Evolutionary conservation across 805 yeast species (phyloP).

Genomic region (Saccharomycopsis microspora): DNA sequence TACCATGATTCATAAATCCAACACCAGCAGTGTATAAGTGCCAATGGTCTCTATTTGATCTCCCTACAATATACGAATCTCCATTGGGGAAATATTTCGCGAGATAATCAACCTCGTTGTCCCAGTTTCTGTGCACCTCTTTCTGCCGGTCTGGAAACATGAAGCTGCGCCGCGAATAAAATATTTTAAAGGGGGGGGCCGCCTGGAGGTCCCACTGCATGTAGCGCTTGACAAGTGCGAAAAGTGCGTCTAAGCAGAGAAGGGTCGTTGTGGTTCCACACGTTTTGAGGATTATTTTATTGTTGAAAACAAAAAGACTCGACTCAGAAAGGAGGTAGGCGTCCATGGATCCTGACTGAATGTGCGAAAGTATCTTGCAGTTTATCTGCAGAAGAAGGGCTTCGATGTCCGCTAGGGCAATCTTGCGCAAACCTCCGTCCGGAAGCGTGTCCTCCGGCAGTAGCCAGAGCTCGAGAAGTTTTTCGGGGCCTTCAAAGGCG

Average conservation of each 20-base stretch:
- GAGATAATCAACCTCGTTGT: constrained; percentile 61
- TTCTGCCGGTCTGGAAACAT: constrained; percentile 85
- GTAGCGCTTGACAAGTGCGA: constrained; percentile 35
- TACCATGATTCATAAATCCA: constrained; percentile 16
- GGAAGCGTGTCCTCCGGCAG: constrained; percentile 39
- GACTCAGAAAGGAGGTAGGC: constrained; percentile 85
- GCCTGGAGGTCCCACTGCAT: constrained; percentile 29
- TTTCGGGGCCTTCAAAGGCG: constrained; percentile 97
- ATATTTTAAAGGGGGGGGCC: constrained; percentile 48
- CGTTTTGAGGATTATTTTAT: constrained; percentile 79
- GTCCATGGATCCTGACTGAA: constrained; percentile 54
- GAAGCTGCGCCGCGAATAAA: constrained; percentile 84
- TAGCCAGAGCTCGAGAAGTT: constrained; percentile 84
- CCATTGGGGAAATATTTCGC: constrained; percentile 54
- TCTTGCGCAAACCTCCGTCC: constrained; percentile 35
- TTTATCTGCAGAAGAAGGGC: constrained; percentile 66
- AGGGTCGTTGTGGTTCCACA: constrained; percentile 95
- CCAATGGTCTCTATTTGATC: constrained; percentile 80
- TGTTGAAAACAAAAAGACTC: constrained; percentile 79
- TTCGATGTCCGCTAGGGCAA: constrained; percentile 62
- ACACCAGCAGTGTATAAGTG: constrained; percentile 62
- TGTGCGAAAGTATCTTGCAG: constrained; percentile 80
- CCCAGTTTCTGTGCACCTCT: constrained; percentile 78
- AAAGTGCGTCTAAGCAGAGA: constrained; percentile 57
- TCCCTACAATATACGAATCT: constrained; percentile 68